Base-by-base conservation (phyloP, 768 basidiomycete species). In the Xanthoconium stramineum region DNA sequence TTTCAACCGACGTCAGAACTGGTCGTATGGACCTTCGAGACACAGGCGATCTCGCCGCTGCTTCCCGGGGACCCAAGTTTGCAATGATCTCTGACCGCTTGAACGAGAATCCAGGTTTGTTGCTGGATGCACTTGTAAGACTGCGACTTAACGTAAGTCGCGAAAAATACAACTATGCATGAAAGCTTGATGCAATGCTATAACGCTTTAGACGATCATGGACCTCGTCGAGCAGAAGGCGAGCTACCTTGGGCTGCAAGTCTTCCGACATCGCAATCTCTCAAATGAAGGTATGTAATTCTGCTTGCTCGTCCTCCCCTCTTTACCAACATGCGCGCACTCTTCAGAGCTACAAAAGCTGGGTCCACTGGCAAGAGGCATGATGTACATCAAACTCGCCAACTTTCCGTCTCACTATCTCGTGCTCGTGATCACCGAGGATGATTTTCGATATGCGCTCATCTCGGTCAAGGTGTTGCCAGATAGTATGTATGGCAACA, bases 151-250 rank as follows among this genome's bases (percentile, higher is more conserved):
- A 76, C 35, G 92, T 94, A 60, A 61, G 86, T 71, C 28, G 42
- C 15, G 29, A 54, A 42, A 51, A 32, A 36, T 50, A 24, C 32
- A 6, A 24, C 39, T 28, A 8, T 5, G 24, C 12, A 14, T n/a
- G 50, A 50, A 58, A 53, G 6, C 40, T 37, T 47, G 44, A 48
- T 44, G 9, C 6, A n/a, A 53, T 10, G 5, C 13, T 53, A 37
- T 14, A 30, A 38, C 38, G 47, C n/a, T 9, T n/a, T 60, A 95
- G 94, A 91, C 91, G 6, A 91, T 94, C 57, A 78, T 82, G 42
- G 90, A 93, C 53, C 78, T 88, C 15, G 82, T 87, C 11, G 91
- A 94, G 68, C 88, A 90, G 69, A 94, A 92, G 65, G 89, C 88
- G n/a, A 82, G 77, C 58, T 88, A 91, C 63, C 81, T 95, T 11